Percentiles rank a stretch among this genome's conserved stretches.
Conservation (phyloP, 768 basidiomycete species). For the Trametes elegans region DNA sequence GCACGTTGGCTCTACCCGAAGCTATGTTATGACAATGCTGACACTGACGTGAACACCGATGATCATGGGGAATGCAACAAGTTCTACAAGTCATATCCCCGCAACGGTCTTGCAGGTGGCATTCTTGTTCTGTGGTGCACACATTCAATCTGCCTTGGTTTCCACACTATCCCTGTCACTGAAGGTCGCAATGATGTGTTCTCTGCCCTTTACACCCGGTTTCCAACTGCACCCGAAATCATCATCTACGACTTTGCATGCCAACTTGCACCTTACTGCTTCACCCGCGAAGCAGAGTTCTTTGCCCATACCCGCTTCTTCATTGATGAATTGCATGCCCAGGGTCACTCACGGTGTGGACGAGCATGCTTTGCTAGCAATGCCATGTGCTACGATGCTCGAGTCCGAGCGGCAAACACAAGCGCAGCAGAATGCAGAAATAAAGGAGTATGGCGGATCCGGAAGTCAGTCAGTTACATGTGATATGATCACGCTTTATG, state of each 20-base stretch:
- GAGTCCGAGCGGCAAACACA: slow-evolving; percentile 29
- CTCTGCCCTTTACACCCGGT: slow-evolving; percentile 36
- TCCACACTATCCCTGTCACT: slow-evolving; percentile 30
- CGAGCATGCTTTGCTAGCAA: slow-evolving; percentile 32
- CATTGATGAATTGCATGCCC: slow-evolving; percentile 36
- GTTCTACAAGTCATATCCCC: slow-evolving; percentile 30
- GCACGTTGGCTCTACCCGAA: slow-evolving; percentile 29
- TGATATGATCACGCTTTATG: slow-evolving; percentile 27
- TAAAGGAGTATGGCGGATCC: slow-evolving; percentile 25
- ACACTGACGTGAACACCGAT: slow-evolving; percentile 9
- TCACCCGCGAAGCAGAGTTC: slow-evolving; percentile 29
- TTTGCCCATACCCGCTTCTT: slow-evolving; percentile 35
- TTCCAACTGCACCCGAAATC: slow-evolving; percentile 28
- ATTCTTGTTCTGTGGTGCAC: slow-evolving; percentile 17
- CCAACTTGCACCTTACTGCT: slow-evolving; percentile 34
- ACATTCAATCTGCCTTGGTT: slow-evolving; percentile 16
- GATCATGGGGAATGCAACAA: slow-evolving; percentile 27
- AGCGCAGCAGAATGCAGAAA: slow-evolving; percentile 39
- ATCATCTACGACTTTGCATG: slow-evolving; percentile 36
- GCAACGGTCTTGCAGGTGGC: slow-evolving; percentile 13
- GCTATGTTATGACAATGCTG: slow-evolving; percentile 24
- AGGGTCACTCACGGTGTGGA: slow-evolving; percentile 34
- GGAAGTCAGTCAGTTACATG: slow-evolving; percentile 34
- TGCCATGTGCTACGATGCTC: slow-evolving; percentile 27
- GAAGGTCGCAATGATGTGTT: slow-evolving; percentile 42